phyloP scores from a whole-genome alignment of 129 eudicot genomes.

The Cynara cardunculus region DNA sequence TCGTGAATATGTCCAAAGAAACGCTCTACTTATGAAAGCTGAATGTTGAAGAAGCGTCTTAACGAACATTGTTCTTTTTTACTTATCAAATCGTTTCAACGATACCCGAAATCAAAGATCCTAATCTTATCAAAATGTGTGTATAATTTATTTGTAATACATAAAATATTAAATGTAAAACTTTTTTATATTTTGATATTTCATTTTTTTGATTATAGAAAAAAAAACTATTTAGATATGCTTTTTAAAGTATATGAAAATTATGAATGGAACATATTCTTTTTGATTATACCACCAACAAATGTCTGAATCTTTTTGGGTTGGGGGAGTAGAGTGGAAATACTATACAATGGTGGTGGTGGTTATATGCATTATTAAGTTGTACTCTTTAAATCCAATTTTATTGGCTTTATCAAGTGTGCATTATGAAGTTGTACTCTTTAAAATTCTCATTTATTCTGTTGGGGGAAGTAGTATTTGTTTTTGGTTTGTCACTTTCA shows the following conservation, averaged over 20 bases:
- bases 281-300: slow-evolving; percentile 26
- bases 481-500: slow-evolving; percentile 27
- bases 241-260: neutral
- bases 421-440: neutral
- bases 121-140: neutral
- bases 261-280: slow-evolving; percentile 24
- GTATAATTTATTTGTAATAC: neutral
- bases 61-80: neutral
- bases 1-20: neutral
- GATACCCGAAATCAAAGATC: neutral
- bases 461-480: slow-evolving; percentile 1
- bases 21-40: neutral
- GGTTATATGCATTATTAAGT: neutral
- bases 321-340: slow-evolving; percentile 14
- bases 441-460: neutral
- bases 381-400: neutral
- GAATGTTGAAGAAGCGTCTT: neutral
- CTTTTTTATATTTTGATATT: no score
- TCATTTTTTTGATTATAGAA: no score
- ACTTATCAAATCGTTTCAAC: neutral
- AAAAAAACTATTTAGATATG: neutral
- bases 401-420: neutral
- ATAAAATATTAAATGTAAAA: neutral
- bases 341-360: neutral
- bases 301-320: slow-evolving; percentile 36